Evolutionary conservation across 1,284 basidiomycete species (phyloP), one percentile per base, ranked within the genome.

Genomic region (Xanthoconium separans): DNA sequence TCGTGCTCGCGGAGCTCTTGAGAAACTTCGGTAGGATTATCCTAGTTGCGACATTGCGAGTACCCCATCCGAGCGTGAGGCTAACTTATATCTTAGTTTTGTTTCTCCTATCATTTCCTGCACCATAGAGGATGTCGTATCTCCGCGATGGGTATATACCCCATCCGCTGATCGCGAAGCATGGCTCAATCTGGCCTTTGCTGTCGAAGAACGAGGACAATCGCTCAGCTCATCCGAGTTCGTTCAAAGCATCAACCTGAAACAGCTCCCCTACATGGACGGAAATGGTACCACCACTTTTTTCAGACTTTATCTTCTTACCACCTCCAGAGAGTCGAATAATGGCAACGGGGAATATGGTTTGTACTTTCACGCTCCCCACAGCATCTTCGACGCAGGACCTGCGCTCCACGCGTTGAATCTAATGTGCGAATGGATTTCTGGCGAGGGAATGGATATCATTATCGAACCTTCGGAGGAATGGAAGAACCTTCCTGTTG

Each of bases 361-460:
- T 3, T 18, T 63, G 6, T 63, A 64, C 50, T 64, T 65, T 44
- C 61, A 63, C 8, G 41, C 49, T 1, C 7, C 54, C n/a, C 64
- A 63, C 41, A 2, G 39, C 11, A 55, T 65, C 29, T 41, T 62
- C 7, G 64, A 66, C 10, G 62, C 49, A 0, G 53, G 56, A 1
- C 62, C 64, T 15, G 44, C 43, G 2, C 29, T 57, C 13, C 53
- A 62, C 15, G 50, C 51, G 24, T 42, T 61, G 29, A 64, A 64
- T 42, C 43, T 55, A 4, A 64, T 64, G 62, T 64, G 46, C 18
- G 59, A 62, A 55, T 63, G 62, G 63, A 65, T 63, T 1, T 65
- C 64, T n/a, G 51, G 34, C 3, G 43, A 49, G 9, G 61, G 61
- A 0, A 50, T 64, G 44, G 53, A 59, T 3, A 49, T 65, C 4